These are phyloP conservation scores for Phaeolepiota aurea DNA, from an alignment of 768 basidiomycete species.

Conservation along the genomic window DNA sequence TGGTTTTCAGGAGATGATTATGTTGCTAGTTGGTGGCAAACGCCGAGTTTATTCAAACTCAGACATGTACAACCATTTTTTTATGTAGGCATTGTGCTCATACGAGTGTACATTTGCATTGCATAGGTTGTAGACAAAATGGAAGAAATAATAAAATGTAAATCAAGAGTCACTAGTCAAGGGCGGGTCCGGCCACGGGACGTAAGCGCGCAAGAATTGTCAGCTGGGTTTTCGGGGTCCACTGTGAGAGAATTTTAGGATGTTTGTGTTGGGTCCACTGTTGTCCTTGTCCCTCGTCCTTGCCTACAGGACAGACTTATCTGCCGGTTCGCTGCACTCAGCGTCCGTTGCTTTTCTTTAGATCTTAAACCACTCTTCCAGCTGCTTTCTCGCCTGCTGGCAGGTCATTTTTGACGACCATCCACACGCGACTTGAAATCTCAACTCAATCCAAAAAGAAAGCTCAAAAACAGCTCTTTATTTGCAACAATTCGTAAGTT, in stretches of 20 bases:
- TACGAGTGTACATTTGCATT: no score
- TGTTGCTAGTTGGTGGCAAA: no score
- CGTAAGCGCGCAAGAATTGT: neutral
- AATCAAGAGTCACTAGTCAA: neutral
- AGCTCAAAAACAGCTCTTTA: slow-evolving; percentile 29
- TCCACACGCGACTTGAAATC: slow-evolving; percentile 52
- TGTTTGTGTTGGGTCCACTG: slow-evolving; percentile 5
- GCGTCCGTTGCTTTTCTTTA: slow-evolving; percentile 36
- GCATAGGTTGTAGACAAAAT: no score
- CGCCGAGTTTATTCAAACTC: no score
- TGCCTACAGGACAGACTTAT: slow-evolving; percentile 26
- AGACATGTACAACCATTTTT: no score
- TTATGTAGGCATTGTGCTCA: no score
- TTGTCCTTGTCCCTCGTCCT: slow-evolving; percentile 30
- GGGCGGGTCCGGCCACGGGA: neutral
- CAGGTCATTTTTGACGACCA: slow-evolving; percentile 87
- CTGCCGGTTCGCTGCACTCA: slow-evolving; percentile 34
- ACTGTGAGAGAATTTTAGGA: slow-evolving; percentile 15
- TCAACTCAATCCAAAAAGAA: slow-evolving; percentile 29
- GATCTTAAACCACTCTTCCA: slow-evolving; percentile 34
- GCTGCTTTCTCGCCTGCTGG: slow-evolving; percentile 78
- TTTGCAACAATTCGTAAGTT: slow-evolving; percentile 35
- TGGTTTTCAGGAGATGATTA: no score
- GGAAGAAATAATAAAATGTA: neutral
- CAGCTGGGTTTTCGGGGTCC: slow-evolving; percentile 13